Evolutionary conservation across 352 stramenopile species (phyloP).

Genomic region (Globisporangium viniferum): DNA sequence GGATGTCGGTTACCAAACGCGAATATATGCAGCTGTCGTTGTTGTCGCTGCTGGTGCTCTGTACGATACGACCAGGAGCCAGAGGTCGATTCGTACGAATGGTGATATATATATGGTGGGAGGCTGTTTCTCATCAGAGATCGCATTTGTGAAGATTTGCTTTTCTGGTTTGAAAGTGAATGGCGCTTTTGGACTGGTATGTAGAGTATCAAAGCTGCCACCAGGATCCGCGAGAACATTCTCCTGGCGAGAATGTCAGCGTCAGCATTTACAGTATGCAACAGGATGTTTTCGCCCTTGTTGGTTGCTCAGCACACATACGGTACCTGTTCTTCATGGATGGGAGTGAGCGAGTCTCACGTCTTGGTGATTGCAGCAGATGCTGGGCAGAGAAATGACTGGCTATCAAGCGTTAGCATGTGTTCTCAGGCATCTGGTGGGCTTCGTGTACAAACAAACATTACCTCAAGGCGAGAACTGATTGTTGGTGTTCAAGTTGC

Average conservation of each 20-base stretch:
- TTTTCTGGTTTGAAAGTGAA: conserved; percentile 1
- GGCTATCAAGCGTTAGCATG: neutral
- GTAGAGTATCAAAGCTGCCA: neutral
- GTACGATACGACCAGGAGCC: too few relatives aligned
- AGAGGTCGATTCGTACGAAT: too few relatives aligned
- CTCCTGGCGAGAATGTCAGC: neutral
- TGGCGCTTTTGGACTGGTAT: neutral
- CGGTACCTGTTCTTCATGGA: too few relatives aligned
- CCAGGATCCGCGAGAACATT: neutral
- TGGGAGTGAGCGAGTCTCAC: neutral
- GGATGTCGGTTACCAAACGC: too few relatives aligned
- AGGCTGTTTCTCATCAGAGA: neutral
- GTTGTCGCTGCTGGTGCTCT: too few relatives aligned
- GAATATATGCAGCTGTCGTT: too few relatives aligned
- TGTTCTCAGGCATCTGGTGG: conserved; percentile 2
- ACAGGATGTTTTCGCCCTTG: neutral
- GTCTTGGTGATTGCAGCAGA: neutral
- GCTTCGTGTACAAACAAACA: conserved; percentile 1
- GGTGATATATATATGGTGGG: too few relatives aligned
- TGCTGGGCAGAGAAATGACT: neutral
- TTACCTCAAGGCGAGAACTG: neutral
- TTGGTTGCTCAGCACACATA: neutral
- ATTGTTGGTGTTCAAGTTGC: conserved; percentile 1
- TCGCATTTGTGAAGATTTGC: neutral
- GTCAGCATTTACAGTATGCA: neutral